A percentile compares a stretch with the other conserved stretches of the same genome.
phyloP scores from a whole-genome alignment of 768 basidiomycete genomes.

The Leucocoprinus leucothites region DNA sequence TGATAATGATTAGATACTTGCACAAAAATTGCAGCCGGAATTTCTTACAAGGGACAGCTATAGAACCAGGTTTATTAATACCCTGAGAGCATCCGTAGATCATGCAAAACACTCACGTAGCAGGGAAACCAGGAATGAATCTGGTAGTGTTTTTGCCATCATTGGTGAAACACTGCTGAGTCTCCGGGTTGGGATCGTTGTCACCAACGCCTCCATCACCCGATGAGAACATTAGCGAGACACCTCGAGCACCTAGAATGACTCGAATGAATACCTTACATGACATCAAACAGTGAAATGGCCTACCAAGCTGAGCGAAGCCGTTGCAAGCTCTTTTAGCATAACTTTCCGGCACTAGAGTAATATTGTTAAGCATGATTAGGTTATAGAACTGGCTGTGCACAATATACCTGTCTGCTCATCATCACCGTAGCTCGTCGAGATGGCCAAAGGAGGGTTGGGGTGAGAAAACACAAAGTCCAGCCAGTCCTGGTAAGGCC shows the following conservation, averaged over 20 bases:
- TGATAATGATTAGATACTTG: not conserved
- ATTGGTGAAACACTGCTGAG: constrained; percentile 54
- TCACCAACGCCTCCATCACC: constrained; percentile 71
- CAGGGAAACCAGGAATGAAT: constrained; percentile 61
- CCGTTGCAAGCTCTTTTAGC: constrained; percentile 50
- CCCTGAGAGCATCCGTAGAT: not conserved
- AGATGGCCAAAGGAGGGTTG: constrained; percentile 53
- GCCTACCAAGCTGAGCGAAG: constrained; percentile 58
- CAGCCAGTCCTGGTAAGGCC: constrained; percentile 49
- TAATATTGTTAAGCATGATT: not conserved
- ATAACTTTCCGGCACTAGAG: constrained; percentile 49
- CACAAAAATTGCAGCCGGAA: not conserved
- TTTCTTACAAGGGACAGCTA: constrained; percentile 46
- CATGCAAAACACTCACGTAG: constrained; percentile 30
- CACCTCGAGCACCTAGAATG: constrained; percentile 50
- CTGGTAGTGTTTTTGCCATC: constrained; percentile 47
- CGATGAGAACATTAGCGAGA: constrained; percentile 58
- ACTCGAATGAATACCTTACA: not conserved
- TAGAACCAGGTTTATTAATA: not conserved
- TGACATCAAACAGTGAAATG: not conserved
- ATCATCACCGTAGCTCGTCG: constrained; percentile 66
- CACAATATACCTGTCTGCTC: constrained; percentile 55
- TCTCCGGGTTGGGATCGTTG: constrained; percentile 44
- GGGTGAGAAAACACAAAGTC: constrained; percentile 45
- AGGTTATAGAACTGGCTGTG: not conserved